These are phyloP conservation scores for Elymus sibiricus DNA, from an alignment of 176 grass and related monocot species.

Conservation along the genomic window DNA sequence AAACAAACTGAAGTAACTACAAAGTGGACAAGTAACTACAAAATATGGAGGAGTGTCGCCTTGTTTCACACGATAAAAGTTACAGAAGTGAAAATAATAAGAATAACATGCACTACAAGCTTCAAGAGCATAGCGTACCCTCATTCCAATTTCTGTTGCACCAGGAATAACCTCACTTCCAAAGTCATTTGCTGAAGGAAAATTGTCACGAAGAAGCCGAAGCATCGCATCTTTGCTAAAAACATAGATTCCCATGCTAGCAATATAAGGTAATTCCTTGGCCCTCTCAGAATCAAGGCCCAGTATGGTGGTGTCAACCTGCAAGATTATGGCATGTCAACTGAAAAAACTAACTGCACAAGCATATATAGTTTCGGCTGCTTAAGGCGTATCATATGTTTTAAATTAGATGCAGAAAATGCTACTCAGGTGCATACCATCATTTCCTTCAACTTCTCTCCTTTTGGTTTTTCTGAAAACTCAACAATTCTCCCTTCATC, in stretches of 20 bases:
- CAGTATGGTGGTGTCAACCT: conserved; percentile 95
- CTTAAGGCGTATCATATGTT: background rate
- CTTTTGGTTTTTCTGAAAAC: conserved; percentile 96
- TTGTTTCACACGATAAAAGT: background rate
- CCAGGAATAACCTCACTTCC: conserved; percentile 99
- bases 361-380: background rate
- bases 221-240: conserved; percentile 95
- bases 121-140: conserved; percentile 55
- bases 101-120: background rate
- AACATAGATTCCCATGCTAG: conserved; percentile 99
- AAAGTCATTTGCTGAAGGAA: conserved; percentile 88
- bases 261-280: conserved; percentile 87
- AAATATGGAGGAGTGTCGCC: background rate
- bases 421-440: conserved; percentile 49
- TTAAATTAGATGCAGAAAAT: background rate
- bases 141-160: conserved; percentile 81
- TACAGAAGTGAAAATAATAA: background rate
- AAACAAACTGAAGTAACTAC: background rate
- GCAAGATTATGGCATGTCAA: conserved; percentile 23
- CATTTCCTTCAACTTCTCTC: conserved; percentile 83
- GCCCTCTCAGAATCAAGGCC: conserved; percentile 72
- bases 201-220: conserved; percentile 64
- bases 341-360: background rate
- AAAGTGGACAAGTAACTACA: background rate
- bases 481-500: conserved; percentile 91